Evolutionary conservation across 192 early-diverging fungal genomes (phyloP).

Genomic region (Dimargaris verticillata): DNA sequence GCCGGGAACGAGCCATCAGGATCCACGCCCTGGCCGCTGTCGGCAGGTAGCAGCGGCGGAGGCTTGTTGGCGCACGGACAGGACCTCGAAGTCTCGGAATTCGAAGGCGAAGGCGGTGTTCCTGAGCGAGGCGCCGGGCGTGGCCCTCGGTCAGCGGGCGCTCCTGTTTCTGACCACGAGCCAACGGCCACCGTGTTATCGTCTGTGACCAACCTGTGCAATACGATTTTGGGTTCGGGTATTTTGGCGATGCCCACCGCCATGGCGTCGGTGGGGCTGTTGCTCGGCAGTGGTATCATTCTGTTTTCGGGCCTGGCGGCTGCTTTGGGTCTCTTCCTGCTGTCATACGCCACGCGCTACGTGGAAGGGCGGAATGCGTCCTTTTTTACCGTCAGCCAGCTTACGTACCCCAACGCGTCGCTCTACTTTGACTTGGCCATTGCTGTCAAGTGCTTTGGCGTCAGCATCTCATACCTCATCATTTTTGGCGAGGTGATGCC

Average conservation of each 20-base stretch:
- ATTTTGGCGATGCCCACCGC: conserved; percentile 96
- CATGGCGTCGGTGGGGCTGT: conserved; percentile 66
- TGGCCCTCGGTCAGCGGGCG: not conserved
- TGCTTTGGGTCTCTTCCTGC: conserved; percentile 67
- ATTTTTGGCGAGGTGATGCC: conserved; percentile 91
- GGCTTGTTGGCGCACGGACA: not conserved
- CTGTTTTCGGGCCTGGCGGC: conserved; percentile 57
- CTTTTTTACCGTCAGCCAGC: conserved; percentile 77
- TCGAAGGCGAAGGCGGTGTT: not conserved
- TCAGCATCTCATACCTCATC: conserved; percentile 84
- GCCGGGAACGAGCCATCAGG: no score
- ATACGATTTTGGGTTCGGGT: conserved; percentile 92
- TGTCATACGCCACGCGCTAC: conserved; percentile 58
- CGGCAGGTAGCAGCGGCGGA: not conserved
- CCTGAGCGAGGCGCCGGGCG: not conserved
- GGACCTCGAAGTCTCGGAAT: not conserved
- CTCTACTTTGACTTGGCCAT: conserved; percentile 90
- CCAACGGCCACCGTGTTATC: conserved; percentile 45
- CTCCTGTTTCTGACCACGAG: conserved; percentile 11
- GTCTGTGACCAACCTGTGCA: conserved; percentile 71
- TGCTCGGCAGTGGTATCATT: conserved; percentile 67
- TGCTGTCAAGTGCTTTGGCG: conserved; percentile 97
- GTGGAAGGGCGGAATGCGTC: conserved; percentile 62
- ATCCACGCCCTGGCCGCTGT: no score
- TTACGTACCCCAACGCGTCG: conserved; percentile 81